These are phyloP conservation scores for Linderina pennispora DNA, from an alignment of 192 early-diverging fungal species.

Conservation along the genomic window DNA sequence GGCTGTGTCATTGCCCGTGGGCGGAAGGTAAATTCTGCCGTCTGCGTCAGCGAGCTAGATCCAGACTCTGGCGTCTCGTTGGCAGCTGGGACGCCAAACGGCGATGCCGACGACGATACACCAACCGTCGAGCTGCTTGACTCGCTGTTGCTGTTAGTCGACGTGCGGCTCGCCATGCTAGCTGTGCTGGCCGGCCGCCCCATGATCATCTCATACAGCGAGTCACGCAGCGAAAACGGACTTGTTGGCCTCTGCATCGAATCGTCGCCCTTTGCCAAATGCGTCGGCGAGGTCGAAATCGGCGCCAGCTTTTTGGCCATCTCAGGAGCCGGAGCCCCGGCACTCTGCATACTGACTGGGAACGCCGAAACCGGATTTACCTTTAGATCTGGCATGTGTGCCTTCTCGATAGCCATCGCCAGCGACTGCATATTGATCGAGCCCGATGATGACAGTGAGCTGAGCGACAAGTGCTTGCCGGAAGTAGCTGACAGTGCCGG, in stretches of 20 bases:
- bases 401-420: constrained; percentile 18
- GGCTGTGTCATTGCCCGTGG: constrained; percentile 12
- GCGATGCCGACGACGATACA: neutral
- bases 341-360: constrained; percentile 18
- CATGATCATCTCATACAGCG: constrained; percentile 48
- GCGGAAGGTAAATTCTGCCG: neutral
- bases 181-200: constrained; percentile 28
- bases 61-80: too few relatives aligned
- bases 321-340: too few relatives aligned
- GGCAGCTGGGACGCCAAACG: neutral
- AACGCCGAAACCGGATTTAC: constrained; percentile 24
- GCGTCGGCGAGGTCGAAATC: neutral
- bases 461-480: constrained; percentile 3
- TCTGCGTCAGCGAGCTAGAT: neutral
- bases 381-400: neutral
- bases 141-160: constrained; percentile 25
- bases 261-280: neutral
- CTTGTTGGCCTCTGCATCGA: constrained; percentile 7
- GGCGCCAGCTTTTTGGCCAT: neutral
- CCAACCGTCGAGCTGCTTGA: constrained; percentile 36
- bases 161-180: constrained; percentile 22
- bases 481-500: neutral
- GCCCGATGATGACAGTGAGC: constrained; percentile 11
- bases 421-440: constrained; percentile 37
- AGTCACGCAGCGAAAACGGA: constrained; percentile 40